Conservation (phyloP, 345 rosid species). For the Eucalyptus curtisii region DNA sequence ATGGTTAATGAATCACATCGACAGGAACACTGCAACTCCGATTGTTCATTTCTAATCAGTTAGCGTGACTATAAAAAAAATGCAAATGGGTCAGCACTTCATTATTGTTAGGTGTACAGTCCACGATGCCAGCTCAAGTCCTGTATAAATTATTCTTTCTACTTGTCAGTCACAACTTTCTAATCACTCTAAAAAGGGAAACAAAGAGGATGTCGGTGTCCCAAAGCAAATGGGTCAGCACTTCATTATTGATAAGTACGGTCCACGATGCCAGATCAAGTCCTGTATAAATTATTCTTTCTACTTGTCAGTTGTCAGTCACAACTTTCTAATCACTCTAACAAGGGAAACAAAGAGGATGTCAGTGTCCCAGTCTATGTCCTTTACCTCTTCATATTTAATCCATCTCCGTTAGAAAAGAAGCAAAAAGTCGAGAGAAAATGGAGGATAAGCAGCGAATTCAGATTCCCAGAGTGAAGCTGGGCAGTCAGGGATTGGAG, state of each 20-base stretch:
- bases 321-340: background rate
- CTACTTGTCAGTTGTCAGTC: too few species aligned
- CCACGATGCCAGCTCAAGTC: background rate
- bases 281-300: background rate
- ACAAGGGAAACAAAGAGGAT: background rate
- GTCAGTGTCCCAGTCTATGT: background rate
- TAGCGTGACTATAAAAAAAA: background rate
- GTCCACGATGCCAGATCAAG: background rate
- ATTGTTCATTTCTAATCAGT: background rate
- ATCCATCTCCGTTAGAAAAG: background rate
- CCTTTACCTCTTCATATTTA: background rate
- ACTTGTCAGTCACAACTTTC: too few species aligned
- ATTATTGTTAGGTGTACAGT: background rate
- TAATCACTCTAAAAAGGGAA: background rate
- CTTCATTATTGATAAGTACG: too few species aligned
- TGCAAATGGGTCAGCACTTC: background rate
- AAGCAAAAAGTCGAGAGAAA: background rate
- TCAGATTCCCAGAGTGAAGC: constrained; percentile 15
- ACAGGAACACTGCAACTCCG: background rate
- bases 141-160: background rate
- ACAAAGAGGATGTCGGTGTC: background rate
- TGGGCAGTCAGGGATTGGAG: constrained; percentile 34
- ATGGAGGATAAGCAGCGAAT: constrained; percentile 4
- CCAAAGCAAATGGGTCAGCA: too few species aligned
- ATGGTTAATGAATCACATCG: background rate